phyloP scores from a whole-genome alignment of 2,329 filamentous ascomycete species.

The Trichoderma koningiopsis region DNA sequence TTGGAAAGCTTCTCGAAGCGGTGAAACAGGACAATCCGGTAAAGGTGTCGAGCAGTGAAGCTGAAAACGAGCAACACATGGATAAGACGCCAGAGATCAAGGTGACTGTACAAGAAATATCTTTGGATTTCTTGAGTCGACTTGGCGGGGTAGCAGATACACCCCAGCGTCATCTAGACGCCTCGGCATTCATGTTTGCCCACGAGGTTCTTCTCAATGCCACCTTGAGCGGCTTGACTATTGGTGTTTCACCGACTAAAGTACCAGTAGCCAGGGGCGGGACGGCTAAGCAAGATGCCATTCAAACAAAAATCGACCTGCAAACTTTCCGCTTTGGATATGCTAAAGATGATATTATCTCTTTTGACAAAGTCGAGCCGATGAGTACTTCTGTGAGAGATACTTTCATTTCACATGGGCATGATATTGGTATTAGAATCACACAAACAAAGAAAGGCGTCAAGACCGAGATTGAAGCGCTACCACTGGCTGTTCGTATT shows the following conservation, averaged over 20 bases:
- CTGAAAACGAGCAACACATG: slow-evolving; percentile 25
- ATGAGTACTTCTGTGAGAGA: slow-evolving; percentile 63
- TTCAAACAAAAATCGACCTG: slow-evolving; percentile 48
- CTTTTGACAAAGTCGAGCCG: slow-evolving; percentile 60
- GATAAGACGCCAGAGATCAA: slow-evolving; percentile 44
- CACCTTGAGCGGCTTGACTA: slow-evolving; percentile 48
- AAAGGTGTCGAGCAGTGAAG: slow-evolving; percentile 14
- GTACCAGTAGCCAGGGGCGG: slow-evolving; percentile 26
- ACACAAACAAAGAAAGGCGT: slow-evolving; percentile 47
- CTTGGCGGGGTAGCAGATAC: slow-evolving; percentile 56
- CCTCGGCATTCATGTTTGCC: slow-evolving; percentile 44
- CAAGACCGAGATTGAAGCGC: slow-evolving; percentile 68
- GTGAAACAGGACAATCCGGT: slow-evolving; percentile 38
- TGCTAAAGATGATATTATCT: slow-evolving; percentile 62
- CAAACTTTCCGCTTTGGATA: slow-evolving; percentile 66
- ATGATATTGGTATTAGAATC: slow-evolving; percentile 60
- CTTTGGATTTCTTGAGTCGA: slow-evolving; percentile 58
- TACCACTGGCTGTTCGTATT: slow-evolving; percentile 74
- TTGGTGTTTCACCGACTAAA: slow-evolving; percentile 34
- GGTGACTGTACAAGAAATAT: slow-evolving; percentile 52
- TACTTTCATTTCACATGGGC: slow-evolving; percentile 57
- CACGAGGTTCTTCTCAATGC: slow-evolving; percentile 57
- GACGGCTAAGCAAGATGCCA: slow-evolving; percentile 35
- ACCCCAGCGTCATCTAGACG: slow-evolving; percentile 48
- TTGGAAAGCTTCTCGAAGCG: slow-evolving; percentile 52